These are phyloP conservation scores for Pyricularia grisea DNA, from an alignment of 2,329 filamentous ascomycete genomes.

Conservation along the genomic window DNA sequence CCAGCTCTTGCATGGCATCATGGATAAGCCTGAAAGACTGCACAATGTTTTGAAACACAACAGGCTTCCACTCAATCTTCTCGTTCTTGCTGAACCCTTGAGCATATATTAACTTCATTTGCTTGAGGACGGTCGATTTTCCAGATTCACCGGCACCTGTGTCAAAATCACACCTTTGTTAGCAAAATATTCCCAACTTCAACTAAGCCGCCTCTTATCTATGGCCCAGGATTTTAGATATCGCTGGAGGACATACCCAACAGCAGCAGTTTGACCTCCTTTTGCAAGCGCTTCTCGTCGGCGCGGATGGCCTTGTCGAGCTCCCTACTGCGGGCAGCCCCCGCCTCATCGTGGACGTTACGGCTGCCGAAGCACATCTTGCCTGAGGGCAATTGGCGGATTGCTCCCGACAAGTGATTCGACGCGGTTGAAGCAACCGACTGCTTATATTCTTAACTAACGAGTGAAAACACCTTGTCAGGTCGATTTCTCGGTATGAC, in stretches of 20 bases:
- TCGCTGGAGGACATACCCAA: constrained; percentile 50
- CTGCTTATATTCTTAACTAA: background rate
- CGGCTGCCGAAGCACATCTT: constrained; percentile 58
- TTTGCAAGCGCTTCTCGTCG: constrained; percentile 78
- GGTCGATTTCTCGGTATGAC: background rate
- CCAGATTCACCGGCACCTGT: constrained; percentile 91
- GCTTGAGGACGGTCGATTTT: constrained; percentile 95
- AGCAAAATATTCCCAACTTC: background rate
- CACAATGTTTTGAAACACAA: constrained; percentile 91
- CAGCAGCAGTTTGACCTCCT: constrained; percentile 88
- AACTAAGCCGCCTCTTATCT: background rate
- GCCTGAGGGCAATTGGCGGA: constrained; percentile 4
- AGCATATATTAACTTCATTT: constrained; percentile 97
- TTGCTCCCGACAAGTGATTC: background rate
- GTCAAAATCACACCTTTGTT: background rate
- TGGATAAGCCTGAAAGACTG: constrained; percentile 86
- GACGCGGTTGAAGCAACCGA: background rate
- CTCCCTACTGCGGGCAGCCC: constrained; percentile 53
- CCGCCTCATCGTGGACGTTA: constrained; percentile 37
- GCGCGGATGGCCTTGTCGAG: constrained; percentile 79
- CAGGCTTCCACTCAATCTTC: constrained; percentile 86
- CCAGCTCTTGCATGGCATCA: constrained; percentile 82
- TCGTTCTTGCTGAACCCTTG: constrained; percentile 85
- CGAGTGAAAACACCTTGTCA: background rate
- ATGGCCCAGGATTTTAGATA: background rate